Evolutionary conservation across 1,284 basidiomycete species (phyloP), one percentile per base, ranked within the genome.

Genomic region (Vanrija sp.): DNA sequence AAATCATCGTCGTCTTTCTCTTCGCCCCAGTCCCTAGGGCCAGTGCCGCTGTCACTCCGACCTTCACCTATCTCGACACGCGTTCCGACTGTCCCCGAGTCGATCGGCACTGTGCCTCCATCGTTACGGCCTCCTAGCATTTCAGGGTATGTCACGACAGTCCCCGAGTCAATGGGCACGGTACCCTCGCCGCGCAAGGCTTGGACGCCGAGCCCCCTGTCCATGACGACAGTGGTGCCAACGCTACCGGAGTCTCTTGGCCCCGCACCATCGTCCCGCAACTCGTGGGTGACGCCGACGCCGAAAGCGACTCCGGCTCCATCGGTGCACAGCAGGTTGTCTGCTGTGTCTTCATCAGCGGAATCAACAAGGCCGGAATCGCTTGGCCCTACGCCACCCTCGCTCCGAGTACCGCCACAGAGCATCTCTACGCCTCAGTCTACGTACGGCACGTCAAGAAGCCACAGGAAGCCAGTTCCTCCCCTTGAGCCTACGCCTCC

Each of bases 401-500:
- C 40, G 21, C 15, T 9, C 1, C 25, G 18, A 9, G 16, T 9
- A 19, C 18, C 18, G 16, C 15, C 55, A 23, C 45, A 45, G n/a
- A 63, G 64, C 48, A 52, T 67, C 19, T 68, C 66, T 9, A 69
- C 69, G 2, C 66, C 66, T 5, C 62, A 63, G 14, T 62, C 67
- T 3, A 45, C 59, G 6, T 46, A 54, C 10, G 52, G 57, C 42
- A 51, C 63, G 15, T 52, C 50, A 5, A 60, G 53, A 46, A 59
- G 55, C 39, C 60, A 54, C 7, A 52, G 68, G 9, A 62, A 68
- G 16, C 64, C 69, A 0, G 67, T 68, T 3, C 67, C 62, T 1
- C 44, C 51, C 3, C 57, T 54, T 44, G 58, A 57, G 29, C 54
- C 64, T 8, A 54, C 51, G 28, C 53, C 18, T n/a, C 38, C 15